Evolutionary conservation across 2,329 filamentous ascomycete species (phyloP), one percentile per base, ranked within the genome.

Genomic region (Aspergillus sp.): DNA sequence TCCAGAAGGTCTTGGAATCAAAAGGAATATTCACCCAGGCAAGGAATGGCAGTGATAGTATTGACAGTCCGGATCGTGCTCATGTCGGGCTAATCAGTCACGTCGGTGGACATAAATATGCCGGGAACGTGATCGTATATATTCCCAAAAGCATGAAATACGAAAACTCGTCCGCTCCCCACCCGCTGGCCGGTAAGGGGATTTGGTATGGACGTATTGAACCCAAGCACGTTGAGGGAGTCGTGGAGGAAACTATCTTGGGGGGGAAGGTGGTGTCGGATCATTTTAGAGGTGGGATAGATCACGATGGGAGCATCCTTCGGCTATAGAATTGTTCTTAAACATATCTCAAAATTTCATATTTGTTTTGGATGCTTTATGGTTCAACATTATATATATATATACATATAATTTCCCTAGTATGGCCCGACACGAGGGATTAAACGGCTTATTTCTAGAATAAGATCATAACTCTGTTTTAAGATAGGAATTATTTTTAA

Each of bases 51-150:
- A 56, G 55, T 1, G 59, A 55, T 23, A 60, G 50, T 2, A 57
- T 73, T 15, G 75, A 77, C 55, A 65, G 55, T 14, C 64, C 65
- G 0, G 61, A 62, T 0, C 70, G 73, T 61, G 74, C 74, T 11
- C 75, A 79, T 59, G 64, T 79, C 54, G 77, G 73, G 5, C 64
- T 57, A 48, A 77, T 97, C 68, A 93, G 88, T 64, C 93, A 98
- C 70, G 88, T 97, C 14, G 93, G 93, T 21, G 93, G 93, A 1
- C 93, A 98, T 79, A 96, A 96, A 79, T 98, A 95, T 78, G 89
- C 89, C 39, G 93, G 93, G 41, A 98, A 98, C 70, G 86, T 97
- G 64, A 90, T 98, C 78, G 80, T 98, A 1, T 98, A 98, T 74
- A 84, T 77, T 11, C 74, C 75, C 2, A 70, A 71, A 1, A 65